Base-by-base conservation (phyloP, 352 stramenopile species). In the Peronospora destructor region DNA sequence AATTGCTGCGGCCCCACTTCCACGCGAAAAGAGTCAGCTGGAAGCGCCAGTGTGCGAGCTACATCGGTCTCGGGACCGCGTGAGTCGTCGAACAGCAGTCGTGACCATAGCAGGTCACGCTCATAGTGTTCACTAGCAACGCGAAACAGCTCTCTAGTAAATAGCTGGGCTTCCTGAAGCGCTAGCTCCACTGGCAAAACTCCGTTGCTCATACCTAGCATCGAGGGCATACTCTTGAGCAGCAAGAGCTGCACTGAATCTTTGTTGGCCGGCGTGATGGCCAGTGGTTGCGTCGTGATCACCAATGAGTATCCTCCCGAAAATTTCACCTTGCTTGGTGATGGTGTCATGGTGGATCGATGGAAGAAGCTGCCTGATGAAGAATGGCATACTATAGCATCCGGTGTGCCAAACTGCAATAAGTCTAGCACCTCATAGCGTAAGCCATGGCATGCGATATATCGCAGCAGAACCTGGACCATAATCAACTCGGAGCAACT, bases 401-500 rank as follows among this genome's bases (percentile, higher is more conserved):
- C 82, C 0, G 84, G 77, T 23, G 84, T 92, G 9, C 84, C 84
- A 54, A 87, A 92, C 46, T 91, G 78, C 64, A 88, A 76, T 28
- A 94, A 41, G 35, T 94, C 84, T 3, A 84, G 60, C 26, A 94
- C 73, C 19, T 91, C 79, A 46, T 94, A 94, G 6, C 84, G 76
- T 19, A 71, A 74, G 2, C 70, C 70, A 29, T 94, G 84, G 30
- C 77, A 91, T n/a, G 75, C 84, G 50, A 94, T 86, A 46, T 91
- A 94, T 1, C 84, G 75, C 23, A 94, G 49, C 39, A 94, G 49
- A 53, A 89, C 85, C 45, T 87, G 82, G 45, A 85, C 66, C 6
- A 85, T 63, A 45, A 88, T 87, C 6, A 74, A 73, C 50, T 86
- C 71, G 25, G 67, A 71, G 45, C 68, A 86, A 45, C 85, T 84